A percentile compares a stretch with the other conserved stretches of the same genome.
Evolutionary conservation across 116 monocot genomes (phyloP).

Genomic region (Papilionanthe hybrid): DNA sequence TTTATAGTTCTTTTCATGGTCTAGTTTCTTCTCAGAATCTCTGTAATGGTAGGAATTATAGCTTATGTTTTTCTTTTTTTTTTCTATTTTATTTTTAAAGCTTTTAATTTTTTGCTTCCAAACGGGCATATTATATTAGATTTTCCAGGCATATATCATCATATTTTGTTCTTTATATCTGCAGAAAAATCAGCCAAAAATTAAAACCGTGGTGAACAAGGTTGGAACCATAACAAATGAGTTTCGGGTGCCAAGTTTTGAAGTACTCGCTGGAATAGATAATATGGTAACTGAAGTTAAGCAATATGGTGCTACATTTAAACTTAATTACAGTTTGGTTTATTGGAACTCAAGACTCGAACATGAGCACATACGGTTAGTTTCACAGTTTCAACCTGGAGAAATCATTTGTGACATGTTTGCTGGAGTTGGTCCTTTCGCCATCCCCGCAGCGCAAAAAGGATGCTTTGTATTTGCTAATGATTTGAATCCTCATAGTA

Average conservation of each 20-base stretch:
- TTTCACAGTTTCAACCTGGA: slow-evolving; percentile 72
- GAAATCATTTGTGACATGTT: slow-evolving; percentile 94
- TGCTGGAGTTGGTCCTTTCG: slow-evolving; percentile 90
- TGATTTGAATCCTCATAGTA: slow-evolving; percentile 96
- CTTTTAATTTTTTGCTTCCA: not conserved
- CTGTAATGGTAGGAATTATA: not conserved
- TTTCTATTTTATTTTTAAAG: not conserved
- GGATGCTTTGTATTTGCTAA: slow-evolving; percentile 92
- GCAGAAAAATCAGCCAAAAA: slow-evolving; percentile 96
- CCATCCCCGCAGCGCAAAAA: slow-evolving; percentile 93
- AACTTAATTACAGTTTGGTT: slow-evolving; percentile 78
- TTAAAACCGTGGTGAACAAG: slow-evolving; percentile 94
- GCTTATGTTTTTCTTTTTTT: not conserved
- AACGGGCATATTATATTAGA: not conserved
- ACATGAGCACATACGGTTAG: slow-evolving; percentile 84
- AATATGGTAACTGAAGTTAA: slow-evolving; percentile 97
- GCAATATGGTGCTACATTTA: slow-evolving; percentile 91
- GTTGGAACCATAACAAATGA: slow-evolving; percentile 91
- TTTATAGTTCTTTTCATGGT: not conserved
- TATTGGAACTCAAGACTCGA: slow-evolving; percentile 99
- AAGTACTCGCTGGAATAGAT: slow-evolving; percentile 78
- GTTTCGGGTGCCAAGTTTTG: slow-evolving; percentile 89
- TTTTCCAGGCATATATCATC: not conserved
- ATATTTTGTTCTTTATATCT: slow-evolving; percentile 5
- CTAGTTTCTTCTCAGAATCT: not conserved